Evolutionary conservation across 805 yeast genomes (phyloP).

Genomic region (Yamadazyma olivae): DNA sequence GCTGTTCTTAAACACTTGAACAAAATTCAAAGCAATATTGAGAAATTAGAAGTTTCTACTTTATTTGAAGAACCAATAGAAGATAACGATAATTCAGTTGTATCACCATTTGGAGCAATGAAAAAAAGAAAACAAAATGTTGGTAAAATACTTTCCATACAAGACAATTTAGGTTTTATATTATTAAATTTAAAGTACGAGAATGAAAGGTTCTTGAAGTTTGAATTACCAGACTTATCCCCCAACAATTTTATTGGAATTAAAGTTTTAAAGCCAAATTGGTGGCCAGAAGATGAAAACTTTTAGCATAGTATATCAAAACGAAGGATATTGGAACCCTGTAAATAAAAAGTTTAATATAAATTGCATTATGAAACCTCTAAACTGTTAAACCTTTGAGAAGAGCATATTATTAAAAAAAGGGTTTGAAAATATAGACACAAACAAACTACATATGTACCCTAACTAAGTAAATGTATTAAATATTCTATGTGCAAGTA

Average conservation of each 20-base stretch:
- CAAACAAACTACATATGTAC: no score
- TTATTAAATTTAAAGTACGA: constrained; percentile 46
- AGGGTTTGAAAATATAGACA: no score
- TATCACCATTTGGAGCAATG: constrained; percentile 14
- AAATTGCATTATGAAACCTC: background rate
- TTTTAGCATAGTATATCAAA: background rate
- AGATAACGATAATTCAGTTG: constrained; percentile 2
- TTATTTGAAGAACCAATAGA: constrained; percentile 17
- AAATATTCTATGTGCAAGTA: no score
- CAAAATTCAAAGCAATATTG: constrained; percentile 10
- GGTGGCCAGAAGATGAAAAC: constrained; percentile 60
- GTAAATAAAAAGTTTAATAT: background rate
- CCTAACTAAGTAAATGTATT: no score
- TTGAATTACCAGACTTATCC: constrained; percentile 19
- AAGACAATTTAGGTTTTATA: constrained; percentile 66
- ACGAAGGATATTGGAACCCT: no score
- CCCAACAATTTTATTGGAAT: constrained; percentile 36
- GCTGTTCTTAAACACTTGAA: constrained; percentile 15
- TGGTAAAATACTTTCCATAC: constrained; percentile 58
- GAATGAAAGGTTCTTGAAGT: constrained; percentile 40
- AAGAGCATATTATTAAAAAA: no score
- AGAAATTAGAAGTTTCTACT: constrained; percentile 18
- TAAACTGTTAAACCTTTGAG: no score
- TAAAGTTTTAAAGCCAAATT: constrained; percentile 58
- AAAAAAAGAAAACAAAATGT: constrained; percentile 42